These are phyloP conservation scores for Rhizophlyctis rosea DNA, from an alignment of 192 early-diverging fungal genomes.

Conservation along the genomic window DNA sequence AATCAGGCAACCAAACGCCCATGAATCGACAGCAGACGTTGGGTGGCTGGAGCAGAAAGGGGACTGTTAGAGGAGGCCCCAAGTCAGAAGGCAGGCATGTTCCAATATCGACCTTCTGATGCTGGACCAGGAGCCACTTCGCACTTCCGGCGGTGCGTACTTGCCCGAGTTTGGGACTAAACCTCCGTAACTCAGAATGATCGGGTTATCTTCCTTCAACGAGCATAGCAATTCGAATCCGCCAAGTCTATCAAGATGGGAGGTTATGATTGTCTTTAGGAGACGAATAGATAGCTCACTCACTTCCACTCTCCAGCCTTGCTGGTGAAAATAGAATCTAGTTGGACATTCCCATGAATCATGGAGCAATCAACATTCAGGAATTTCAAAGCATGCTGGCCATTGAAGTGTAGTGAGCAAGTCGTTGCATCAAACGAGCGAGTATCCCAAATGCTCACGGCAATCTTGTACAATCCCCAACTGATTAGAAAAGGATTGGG, in stretches of 20 bases:
- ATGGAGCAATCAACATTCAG: slow-evolving; percentile 80
- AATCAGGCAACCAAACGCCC: slow-evolving; percentile 79
- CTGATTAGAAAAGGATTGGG: slow-evolving; percentile 57
- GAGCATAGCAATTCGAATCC: slow-evolving; percentile 78
- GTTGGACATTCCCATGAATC: slow-evolving; percentile 83
- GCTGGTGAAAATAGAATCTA: slow-evolving; percentile 79
- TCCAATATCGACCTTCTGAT: slow-evolving; percentile 51
- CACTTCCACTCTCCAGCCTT: slow-evolving; percentile 89
- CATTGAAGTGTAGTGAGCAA: no score
- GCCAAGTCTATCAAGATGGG: slow-evolving; percentile 56
- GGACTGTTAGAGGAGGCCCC: slow-evolving; percentile 1
- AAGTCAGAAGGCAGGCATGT: not conserved
- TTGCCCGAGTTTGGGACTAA: slow-evolving; percentile 59
- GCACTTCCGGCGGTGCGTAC: slow-evolving; percentile 74
- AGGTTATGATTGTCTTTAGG: not conserved
- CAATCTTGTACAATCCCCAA: slow-evolving; percentile 89
- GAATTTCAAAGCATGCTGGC: slow-evolving; percentile 79
- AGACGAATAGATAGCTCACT: slow-evolving; percentile 6
- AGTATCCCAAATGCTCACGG: slow-evolving; percentile 48
- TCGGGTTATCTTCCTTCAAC: slow-evolving; percentile 64
- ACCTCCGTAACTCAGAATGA: slow-evolving; percentile 61
- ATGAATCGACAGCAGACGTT: slow-evolving; percentile 68
- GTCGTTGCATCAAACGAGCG: no score
- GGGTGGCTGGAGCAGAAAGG: slow-evolving; percentile 24
- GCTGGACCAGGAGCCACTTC: slow-evolving; percentile 55